phyloP scores from a whole-genome alignment of 306 rosid genomes.

The Prunus mongolica region DNA sequence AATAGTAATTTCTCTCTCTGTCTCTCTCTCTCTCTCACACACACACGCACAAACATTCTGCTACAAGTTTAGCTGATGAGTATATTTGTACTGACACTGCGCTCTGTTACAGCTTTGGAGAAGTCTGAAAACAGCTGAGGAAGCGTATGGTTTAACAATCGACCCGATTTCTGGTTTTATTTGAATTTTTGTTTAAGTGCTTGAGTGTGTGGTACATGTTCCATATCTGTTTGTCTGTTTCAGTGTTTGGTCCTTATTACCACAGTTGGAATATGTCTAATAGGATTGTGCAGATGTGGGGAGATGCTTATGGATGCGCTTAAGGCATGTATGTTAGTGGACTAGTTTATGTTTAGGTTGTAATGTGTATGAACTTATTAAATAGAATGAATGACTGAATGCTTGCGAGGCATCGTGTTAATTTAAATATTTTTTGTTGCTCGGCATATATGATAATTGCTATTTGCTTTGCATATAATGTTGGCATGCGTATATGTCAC shows the following conservation, averaged over 20 bases:
- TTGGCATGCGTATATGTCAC: no score
- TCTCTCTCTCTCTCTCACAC: not conserved
- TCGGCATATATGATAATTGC: not conserved
- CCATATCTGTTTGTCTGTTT: not conserved
- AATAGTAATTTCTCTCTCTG: constrained; percentile 45
- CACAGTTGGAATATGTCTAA: not conserved
- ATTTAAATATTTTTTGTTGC: not conserved
- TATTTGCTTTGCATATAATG: not conserved
- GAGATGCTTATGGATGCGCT: not conserved
- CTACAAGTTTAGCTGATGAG: not conserved
- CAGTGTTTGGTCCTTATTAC: not conserved
- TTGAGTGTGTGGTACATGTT: not conserved
- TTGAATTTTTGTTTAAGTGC: not conserved
- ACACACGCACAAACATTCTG: not conserved
- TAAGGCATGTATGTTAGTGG: not conserved
- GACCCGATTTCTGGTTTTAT: not conserved
- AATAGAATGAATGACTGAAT: not conserved
- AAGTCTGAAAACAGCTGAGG: constrained; percentile 53
- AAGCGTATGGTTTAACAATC: not conserved
- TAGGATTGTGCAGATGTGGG: not conserved
- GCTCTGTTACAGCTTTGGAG: constrained; percentile 58
- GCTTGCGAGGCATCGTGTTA: not conserved
- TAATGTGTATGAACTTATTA: not conserved
- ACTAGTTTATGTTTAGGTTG: not conserved
- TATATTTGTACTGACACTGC: not conserved